A percentile compares a stretch with the other conserved stretches of the same genome.
These are phyloP conservation scores for Populus davidiana DNA, from an alignment of 345 rosid genomes.

Conservation along the genomic window DNA sequence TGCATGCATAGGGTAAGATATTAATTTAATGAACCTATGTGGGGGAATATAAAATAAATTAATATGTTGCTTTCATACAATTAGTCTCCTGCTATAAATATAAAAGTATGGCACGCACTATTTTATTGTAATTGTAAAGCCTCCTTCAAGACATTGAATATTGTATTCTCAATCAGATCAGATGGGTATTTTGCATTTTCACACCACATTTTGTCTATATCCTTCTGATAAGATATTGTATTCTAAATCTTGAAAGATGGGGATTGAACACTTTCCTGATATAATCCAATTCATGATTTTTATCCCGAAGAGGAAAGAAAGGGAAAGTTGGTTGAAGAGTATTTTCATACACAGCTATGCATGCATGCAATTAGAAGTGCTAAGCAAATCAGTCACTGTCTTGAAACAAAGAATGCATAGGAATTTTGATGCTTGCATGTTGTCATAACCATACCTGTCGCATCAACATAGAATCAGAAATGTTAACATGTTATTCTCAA, in stretches of 20 bases:
- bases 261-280: neutral
- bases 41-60: too few relatives aligned
- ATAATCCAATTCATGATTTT: neutral
- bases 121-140: too few relatives aligned
- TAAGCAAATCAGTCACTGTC: neutral
- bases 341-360: neutral
- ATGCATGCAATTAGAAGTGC: neutral
- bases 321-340: neutral
- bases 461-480: constrained; percentile 18
- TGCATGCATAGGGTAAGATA: too few relatives aligned
- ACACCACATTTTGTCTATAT: neutral
- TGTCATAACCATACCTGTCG: neutral
- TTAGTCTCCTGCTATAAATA: too few relatives aligned
- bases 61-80: too few relatives aligned
- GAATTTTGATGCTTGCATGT: neutral
- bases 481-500: constrained; percentile 50
- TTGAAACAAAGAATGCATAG: neutral
- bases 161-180: neutral
- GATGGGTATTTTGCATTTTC: neutral
- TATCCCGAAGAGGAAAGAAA: neutral
- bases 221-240: neutral
- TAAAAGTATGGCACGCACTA: too few relatives aligned
- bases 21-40: too few relatives aligned
- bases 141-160: too few relatives aligned
- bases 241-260: neutral